Base-by-base conservation (phyloP, 352 stramenopile species). In the Pythium rishiriense region DNA sequence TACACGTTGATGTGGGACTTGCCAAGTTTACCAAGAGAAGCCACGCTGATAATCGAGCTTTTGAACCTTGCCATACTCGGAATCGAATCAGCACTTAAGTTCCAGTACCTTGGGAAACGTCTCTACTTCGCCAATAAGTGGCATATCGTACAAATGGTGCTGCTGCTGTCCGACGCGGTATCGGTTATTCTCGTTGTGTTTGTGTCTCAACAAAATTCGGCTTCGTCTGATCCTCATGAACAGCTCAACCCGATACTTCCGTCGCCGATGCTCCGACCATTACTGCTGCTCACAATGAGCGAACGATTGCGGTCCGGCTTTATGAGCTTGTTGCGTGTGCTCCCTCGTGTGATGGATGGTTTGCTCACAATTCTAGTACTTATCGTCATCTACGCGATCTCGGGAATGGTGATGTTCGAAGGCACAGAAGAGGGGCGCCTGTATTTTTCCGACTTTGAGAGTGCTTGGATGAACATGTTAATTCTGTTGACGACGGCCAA, bases 401-500 rank as follows among this genome's bases (percentile, higher is more conserved):
- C 76, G 19, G 79, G 78, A 1, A 85, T 85, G 77, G 72, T 92
- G 21, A 57, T 90, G 26, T 92, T 92, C 37, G 72, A 85, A 67
- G 81, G 76, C n/a, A 83, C 71, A 0, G 41, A 66, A 11, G 79
- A 89, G 72, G 81, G 73, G 28, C 58, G 54, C 1, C 52, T 58
- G 42, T 86, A 87, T 48, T 90, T 91, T 39, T 64, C 55, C 21
- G 73, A 74, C 17, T 87, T 90, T 29, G 55, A 66, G 19, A 76
- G 87, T 24, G 56, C 81, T 10, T 78, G 65, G 37, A 73, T 87
- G 66, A 86, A 78, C 35, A 64, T 94, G 50, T 73, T 90, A 29
- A 76, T 93, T 26, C 51, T 93, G 58, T 51, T 91, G 14, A 93
- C 86, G 26, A 95, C 86, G 1, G 83, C 82, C 4, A 95, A 95